Base-by-base conservation (phyloP, 805 yeast species). In the Yamadazyma laniorum region DNA sequence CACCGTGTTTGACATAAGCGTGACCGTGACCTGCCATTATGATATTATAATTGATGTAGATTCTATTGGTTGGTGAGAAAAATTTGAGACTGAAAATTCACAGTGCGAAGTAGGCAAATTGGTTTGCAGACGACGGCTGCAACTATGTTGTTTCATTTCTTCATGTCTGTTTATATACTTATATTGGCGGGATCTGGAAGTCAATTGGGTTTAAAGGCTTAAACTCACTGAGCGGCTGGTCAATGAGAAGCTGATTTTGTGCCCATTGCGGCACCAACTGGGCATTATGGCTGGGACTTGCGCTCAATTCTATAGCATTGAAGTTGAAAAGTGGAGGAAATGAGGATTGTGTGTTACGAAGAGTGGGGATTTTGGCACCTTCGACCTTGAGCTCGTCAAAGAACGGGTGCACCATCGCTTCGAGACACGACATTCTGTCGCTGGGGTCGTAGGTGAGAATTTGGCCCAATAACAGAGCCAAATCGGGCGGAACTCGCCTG, bases 401-500 rank as follows among this genome's bases (percentile, higher is more conserved):
- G 61, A 76, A 79, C 7, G 61, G 67, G 50, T 75, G 71, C 23
- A 67, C 57, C 53, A 80, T 56, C 1, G 79, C 77, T 29, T 74
- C 70, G 12, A 72, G 56, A 25, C 90, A 82, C 43, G 76, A 68
- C 31, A 80, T 66, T 62, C 95, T 71, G 47, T 75, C 75, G 16
- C 63, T 50, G 5, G 95, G 95, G 43, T 84, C 80, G 57, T 85
- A 85, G 52, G 80, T 77, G 47, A 85, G 67, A 29, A 82, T 70
- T 45, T 66, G 60, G 26, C 72, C 68, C 45, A 85, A 62, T 45
- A 85, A 71, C 35, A 72, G 74, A 15, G 82, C 73, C 44, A 77
- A 70, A 66, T 78, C 72, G 42, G 59, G 40, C 46, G 77, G 67
- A 53, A 72, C 63, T 48, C 72, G 70, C 55, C 79, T 79, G 61